A percentile compares a stretch with the other conserved stretches of the same genome.
Evolutionary conservation across 2,329 filamentous ascomycete genomes (phyloP).

Genomic region (Aspergillus aculeatinus): DNA sequence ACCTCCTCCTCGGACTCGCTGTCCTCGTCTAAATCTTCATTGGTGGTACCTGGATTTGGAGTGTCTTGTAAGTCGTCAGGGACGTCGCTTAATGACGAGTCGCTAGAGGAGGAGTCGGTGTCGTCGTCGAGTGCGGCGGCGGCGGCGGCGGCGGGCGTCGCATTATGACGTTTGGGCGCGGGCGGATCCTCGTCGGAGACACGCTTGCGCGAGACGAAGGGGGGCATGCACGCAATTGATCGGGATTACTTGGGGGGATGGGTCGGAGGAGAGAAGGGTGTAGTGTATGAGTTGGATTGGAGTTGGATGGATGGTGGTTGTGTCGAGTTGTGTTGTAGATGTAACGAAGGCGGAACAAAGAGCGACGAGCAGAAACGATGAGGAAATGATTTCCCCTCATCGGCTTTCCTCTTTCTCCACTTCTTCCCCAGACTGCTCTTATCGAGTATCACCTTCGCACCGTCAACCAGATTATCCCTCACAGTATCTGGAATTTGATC

Average conservation of each 20-base stretch:
- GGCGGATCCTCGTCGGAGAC: slow-evolving; percentile 36
- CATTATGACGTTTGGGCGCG: slow-evolving; percentile 37
- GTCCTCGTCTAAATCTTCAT: slow-evolving; percentile 36
- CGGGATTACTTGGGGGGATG: slow-evolving; percentile 2
- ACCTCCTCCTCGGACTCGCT: slow-evolving; percentile 58
- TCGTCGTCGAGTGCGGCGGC: slow-evolving; percentile 22
- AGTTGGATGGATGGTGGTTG: not conserved
- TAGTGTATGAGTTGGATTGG: not conserved
- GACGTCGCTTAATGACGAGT: slow-evolving; percentile 40
- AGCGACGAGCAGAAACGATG: slow-evolving; percentile 7
- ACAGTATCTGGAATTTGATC: not conserved
- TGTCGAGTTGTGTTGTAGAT: not conserved
- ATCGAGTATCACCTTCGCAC: not conserved
- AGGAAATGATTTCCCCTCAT: not conserved
- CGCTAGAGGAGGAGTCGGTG: slow-evolving; percentile 32
- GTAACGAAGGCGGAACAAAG: slow-evolving; percentile 4
- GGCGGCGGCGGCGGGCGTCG: slow-evolving; percentile 25
- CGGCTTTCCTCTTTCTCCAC: not conserved
- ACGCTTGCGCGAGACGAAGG: slow-evolving; percentile 48
- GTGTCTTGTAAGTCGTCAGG: slow-evolving; percentile 30
- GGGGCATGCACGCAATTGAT: slow-evolving; percentile 41
- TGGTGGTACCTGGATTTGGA: slow-evolving; percentile 36
- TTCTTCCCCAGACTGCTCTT: not conserved
- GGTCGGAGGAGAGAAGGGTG: slow-evolving; percentile 13
- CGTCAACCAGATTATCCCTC: not conserved